Percentiles rank a stretch among this genome's conserved stretches.
phyloP scores from a whole-genome alignment of 1,284 basidiomycete species.

The Malassezia sympodialis region DNA sequence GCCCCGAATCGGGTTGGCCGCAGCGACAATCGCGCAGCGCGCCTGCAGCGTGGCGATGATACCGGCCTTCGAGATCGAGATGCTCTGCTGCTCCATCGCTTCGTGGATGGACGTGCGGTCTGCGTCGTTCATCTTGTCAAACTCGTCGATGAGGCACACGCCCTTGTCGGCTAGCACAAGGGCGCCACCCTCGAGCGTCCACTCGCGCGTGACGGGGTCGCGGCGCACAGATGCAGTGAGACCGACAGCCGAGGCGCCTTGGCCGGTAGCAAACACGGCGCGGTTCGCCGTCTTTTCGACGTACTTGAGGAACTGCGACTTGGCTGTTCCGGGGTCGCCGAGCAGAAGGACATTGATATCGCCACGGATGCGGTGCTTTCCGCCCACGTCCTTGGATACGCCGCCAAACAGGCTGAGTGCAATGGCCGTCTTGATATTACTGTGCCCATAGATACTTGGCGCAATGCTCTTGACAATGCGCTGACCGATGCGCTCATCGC shows the following conservation, averaged over 20 bases:
- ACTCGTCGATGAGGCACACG: conserved; percentile 97
- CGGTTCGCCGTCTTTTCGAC: conserved; percentile 94
- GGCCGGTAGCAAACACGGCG: conserved; percentile 95
- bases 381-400: conserved; percentile 85
- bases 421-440: conserved; percentile 95
- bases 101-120: conserved; percentile 86
- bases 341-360: conserved; percentile 94
- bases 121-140: conserved; percentile 99
- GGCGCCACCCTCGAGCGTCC: conserved; percentile 96
- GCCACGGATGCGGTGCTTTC: conserved; percentile 89
- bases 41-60: conserved; percentile 95
- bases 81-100: conserved; percentile 99
- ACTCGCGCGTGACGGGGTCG: conserved; percentile 91
- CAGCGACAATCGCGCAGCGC: conserved; percentile 90
- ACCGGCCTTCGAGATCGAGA: conserved; percentile 96
- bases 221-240: conserved; percentile 94
- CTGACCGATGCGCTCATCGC: conserved; percentile 87
- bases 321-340: conserved; percentile 95
- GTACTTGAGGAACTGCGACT: conserved; percentile 98
- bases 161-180: conserved; percentile 96
- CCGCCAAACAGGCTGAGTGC: conserved; percentile 91
- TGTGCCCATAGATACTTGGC: conserved; percentile 95
- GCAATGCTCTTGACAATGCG: conserved; percentile 97
- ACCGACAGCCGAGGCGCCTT: conserved; percentile 95
- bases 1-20: conserved; percentile 87